Conservation (phyloP, 306 rosid species). For the Hylodesmum podocarpum region DNA sequence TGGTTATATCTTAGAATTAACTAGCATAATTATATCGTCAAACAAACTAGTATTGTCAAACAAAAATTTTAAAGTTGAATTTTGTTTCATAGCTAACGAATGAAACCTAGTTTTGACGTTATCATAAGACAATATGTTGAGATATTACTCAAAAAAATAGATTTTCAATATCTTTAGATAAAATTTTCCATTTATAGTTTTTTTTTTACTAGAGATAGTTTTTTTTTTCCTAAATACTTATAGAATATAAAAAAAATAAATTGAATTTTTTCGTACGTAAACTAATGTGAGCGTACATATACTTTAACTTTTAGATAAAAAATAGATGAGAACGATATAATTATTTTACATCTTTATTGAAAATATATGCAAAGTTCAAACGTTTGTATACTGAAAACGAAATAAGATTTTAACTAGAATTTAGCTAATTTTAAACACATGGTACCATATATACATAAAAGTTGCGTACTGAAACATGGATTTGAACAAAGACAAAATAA, state of each 20-base stretch:
- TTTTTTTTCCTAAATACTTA: no score
- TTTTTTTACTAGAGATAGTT: no score
- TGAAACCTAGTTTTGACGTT: background rate
- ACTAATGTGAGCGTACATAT: no score
- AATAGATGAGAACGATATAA: no score
- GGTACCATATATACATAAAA: background rate
- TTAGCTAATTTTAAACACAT: background rate
- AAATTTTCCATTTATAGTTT: no score
- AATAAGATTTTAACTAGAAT: background rate
- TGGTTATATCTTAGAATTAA: background rate
- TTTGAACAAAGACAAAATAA: background rate
- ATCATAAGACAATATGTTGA: background rate
- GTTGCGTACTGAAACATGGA: background rate
- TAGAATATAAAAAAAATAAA: no score
- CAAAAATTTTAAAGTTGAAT: background rate
- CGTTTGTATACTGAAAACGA: no score
- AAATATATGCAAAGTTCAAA: no score
- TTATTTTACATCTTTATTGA: no score
- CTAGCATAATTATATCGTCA: background rate
- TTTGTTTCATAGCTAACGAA: background rate
- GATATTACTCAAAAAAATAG: background rate
- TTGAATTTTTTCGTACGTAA: no score
- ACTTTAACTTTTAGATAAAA: no score
- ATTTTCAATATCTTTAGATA: no score
- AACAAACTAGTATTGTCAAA: background rate